Evolutionary conservation across 2,329 filamentous ascomycete species (phyloP), one percentile per base, ranked within the genome.

Genomic region (Cytospora chrysosperma): DNA sequence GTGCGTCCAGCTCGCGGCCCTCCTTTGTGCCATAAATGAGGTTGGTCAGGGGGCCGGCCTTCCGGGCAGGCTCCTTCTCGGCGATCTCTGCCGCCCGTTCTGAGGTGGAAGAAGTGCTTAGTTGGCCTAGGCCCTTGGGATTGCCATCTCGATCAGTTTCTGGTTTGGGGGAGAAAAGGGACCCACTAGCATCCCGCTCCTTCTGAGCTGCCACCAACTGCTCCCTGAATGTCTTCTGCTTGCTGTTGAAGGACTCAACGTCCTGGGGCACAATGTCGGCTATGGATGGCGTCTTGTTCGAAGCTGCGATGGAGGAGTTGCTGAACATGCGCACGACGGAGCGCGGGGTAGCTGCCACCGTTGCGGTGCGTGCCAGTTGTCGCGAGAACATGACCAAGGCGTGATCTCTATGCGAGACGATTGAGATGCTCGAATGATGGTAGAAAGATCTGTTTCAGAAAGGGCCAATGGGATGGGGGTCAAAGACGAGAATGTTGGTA

Each of bases 1-100:
- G 94, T 68, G 91, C 90, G 73, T 99, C 95, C 75, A 97, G 86
- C 79, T 97, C 91, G 66, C 93, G 88, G 34, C 93, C 95, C 78
- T 98, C 94, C 73, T 95, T 93, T 17, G 95, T 99, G 72, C 95
- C 95, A 78, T 99, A 98, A 74, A 99, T 96, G 70, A 99, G 86
- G 70, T 89, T 94, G 40, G 91, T 90, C 64, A 99, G 78, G 47
- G 91, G 86, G 19, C 86, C 89, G 67, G 87, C 83, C 76, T 90
- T 90, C 74, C 88, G 90, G 62, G 84, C 79, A 58, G 82, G 74
- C 68, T 86, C 83, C 62, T 80, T 81, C 67, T 83, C 81, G 66
- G 82, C 80, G 32, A 76, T 77, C 72, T 91, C 85, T 67, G 85
- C 82, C 71, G 82, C 79, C 71, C 83, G 82, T 80, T 87, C 82